A percentile compares a stretch with the other conserved stretches of the same genome.
Conservation (phyloP, 805 yeast genomes). For the Spathaspora sp. region DNA sequence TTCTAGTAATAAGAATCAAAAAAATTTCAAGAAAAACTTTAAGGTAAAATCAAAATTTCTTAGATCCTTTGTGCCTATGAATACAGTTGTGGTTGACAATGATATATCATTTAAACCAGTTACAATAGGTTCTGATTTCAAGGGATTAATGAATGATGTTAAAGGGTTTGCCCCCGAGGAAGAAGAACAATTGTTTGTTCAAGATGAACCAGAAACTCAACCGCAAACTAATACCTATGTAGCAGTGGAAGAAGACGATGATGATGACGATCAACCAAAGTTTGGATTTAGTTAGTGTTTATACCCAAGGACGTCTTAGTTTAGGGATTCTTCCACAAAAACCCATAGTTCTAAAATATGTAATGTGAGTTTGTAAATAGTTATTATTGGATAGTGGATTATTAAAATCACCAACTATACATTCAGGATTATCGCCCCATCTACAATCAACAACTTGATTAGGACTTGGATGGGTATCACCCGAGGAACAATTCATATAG, state of each 20-base stretch:
- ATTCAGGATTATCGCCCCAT: constrained; percentile 20
- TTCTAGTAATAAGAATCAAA: constrained; percentile 24
- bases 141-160: constrained; percentile 15
- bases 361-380: constrained; percentile 30
- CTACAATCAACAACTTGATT: constrained; percentile 32
- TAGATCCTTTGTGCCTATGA: constrained; percentile 18
- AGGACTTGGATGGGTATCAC: constrained; percentile 18
- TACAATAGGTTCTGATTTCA: constrained; percentile 12
- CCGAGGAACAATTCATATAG: constrained; percentile 29
- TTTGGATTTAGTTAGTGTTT: constrained; percentile 23
- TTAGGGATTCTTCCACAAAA: constrained; percentile 19
- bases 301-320: too few relatives aligned
- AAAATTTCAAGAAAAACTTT: constrained; percentile 23
- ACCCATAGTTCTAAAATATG: constrained; percentile 37
- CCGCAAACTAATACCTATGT: background rate
- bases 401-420: constrained; percentile 28
- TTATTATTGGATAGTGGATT: constrained; percentile 10
- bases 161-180: constrained; percentile 2
- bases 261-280: constrained; percentile 29
- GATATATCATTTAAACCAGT: constrained; percentile 4
- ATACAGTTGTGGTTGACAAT: constrained; percentile 1
- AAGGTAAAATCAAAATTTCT: constrained; percentile 15
- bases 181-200: constrained; percentile 1
- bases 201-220: constrained; percentile 1
- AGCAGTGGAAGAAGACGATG: constrained; percentile 17